Evolutionary conservation across 768 basidiomycete species (phyloP).

Genomic region (Russula olivacea): DNA sequence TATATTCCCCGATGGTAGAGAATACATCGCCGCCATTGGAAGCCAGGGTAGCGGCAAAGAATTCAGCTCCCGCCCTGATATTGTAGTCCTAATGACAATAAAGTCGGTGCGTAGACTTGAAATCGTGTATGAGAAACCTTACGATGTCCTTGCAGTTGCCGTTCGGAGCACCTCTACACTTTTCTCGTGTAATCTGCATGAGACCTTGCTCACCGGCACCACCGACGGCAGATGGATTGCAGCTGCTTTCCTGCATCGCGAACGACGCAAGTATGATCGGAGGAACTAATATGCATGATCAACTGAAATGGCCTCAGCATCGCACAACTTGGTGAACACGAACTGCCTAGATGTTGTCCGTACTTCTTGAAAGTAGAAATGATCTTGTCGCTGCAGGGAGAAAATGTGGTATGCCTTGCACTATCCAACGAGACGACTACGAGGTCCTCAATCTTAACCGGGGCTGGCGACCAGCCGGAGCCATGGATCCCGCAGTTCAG

Average conservation of each 20-base stretch:
- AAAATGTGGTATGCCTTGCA: conserved; percentile 52
- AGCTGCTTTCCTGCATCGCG: conserved; percentile 83
- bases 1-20: conserved; percentile 62
- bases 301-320: conserved; percentile 1
- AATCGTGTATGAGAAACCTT: conserved; percentile 17
- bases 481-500: conserved; percentile 67
- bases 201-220: conserved; percentile 79
- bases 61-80: conserved; percentile 58
- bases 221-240: conserved; percentile 61
- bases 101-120: not conserved
- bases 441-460: conserved; percentile 48
- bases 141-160: conserved; percentile 41
- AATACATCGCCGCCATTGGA: conserved; percentile 49
- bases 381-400: conserved; percentile 48
- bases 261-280: conserved; percentile 78
- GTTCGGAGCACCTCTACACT: conserved; percentile 54
- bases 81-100: conserved; percentile 52
- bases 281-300: conserved; percentile 41
- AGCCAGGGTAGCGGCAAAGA: conserved; percentile 48
- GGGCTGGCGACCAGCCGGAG: conserved; percentile 68
- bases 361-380: conserved; percentile 55
- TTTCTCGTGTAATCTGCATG: conserved; percentile 80
- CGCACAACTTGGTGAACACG: conserved; percentile 23
- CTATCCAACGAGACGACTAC: conserved; percentile 40
- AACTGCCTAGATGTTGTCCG: conserved; percentile 40